phyloP scores from a whole-genome alignment of 257 asterid species.

The Thymus mandschuricus region DNA sequence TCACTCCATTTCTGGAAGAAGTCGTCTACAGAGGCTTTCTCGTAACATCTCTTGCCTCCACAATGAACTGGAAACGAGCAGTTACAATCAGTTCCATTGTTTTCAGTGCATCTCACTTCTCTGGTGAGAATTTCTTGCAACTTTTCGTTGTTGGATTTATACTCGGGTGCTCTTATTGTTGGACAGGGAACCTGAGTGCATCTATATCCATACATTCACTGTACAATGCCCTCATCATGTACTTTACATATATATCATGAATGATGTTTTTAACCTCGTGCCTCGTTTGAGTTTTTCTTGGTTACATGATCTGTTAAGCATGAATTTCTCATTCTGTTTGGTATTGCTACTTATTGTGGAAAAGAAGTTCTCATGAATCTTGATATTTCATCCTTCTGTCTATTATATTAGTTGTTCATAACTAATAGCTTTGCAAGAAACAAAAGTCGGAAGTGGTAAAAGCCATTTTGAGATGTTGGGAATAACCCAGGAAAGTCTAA shows the following conservation, averaged over 20 bases:
- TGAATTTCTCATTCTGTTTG: background rate
- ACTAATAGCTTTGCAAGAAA: background rate
- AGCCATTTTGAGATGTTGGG: too few species aligned
- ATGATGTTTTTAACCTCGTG: background rate
- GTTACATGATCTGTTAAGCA: background rate
- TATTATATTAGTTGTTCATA: background rate
- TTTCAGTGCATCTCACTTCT: slow-evolving; percentile 82
- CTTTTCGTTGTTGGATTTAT: slow-evolving; percentile 61
- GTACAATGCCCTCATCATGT: slow-evolving; percentile 70
- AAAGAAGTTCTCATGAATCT: background rate
- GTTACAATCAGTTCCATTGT: slow-evolving; percentile 63
- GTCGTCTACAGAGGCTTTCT: slow-evolving; percentile 79
- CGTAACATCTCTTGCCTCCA: slow-evolving; percentile 65
- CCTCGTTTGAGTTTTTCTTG: background rate
- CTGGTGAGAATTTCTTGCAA: slow-evolving; percentile 75
- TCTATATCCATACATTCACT: slow-evolving; percentile 66
- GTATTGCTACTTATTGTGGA: background rate
- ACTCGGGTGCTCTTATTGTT: slow-evolving; percentile 80
- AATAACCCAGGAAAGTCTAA: background rate
- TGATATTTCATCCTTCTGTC: background rate
- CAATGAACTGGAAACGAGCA: slow-evolving; percentile 75
- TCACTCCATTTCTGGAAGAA: slow-evolving; percentile 88
- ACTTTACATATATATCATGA: slow-evolving; percentile 52
- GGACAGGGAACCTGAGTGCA: slow-evolving; percentile 78
- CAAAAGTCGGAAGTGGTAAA: background rate